Conservation (phyloP, 495 filamentous ascomycete genomes). For the Echria macrotheca region DNA sequence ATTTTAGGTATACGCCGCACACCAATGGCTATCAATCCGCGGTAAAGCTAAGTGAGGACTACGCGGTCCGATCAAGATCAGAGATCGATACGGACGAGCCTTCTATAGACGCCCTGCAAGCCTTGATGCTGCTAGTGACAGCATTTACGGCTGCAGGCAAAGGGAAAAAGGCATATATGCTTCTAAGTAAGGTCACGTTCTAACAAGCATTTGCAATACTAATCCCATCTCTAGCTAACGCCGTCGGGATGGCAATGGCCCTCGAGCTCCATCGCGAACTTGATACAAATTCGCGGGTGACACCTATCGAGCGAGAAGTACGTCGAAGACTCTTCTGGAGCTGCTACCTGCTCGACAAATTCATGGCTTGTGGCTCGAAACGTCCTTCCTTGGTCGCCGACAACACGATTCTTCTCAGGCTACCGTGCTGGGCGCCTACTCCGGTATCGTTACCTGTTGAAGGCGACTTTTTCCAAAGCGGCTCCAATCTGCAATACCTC, state of each 20-base stretch:
- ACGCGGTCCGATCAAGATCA: slow-evolving; percentile 57
- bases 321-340: slow-evolving; percentile 76
- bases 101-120: slow-evolving; percentile 67
- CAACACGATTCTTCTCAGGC: slow-evolving; percentile 63
- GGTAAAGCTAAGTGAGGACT: slow-evolving; percentile 57
- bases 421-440: slow-evolving; percentile 62
- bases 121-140: slow-evolving; percentile 68
- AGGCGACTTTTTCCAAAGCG: slow-evolving; percentile 71
- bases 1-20: slow-evolving; percentile 58
- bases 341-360: slow-evolving; percentile 77
- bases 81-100: slow-evolving; percentile 75
- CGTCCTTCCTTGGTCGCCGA: slow-evolving; percentile 71
- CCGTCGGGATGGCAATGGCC: slow-evolving; percentile 74
- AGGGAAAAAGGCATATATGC: slow-evolving; percentile 82
- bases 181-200: slow-evolving; percentile 52
- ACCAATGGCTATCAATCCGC: slow-evolving; percentile 56
- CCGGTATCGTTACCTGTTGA: slow-evolving; percentile 53
- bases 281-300: slow-evolving; percentile 50
- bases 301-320: slow-evolving; percentile 62
- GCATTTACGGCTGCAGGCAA: slow-evolving; percentile 71
- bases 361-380: slow-evolving; percentile 70
- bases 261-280: slow-evolving; percentile 70
- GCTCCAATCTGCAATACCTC: slow-evolving; percentile 63
- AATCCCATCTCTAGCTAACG: slow-evolving; percentile 50
- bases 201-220: not conserved